These are phyloP conservation scores for Cercophora sp. DNA, from an alignment of 495 filamentous ascomycete species.

Conservation along the genomic window DNA sequence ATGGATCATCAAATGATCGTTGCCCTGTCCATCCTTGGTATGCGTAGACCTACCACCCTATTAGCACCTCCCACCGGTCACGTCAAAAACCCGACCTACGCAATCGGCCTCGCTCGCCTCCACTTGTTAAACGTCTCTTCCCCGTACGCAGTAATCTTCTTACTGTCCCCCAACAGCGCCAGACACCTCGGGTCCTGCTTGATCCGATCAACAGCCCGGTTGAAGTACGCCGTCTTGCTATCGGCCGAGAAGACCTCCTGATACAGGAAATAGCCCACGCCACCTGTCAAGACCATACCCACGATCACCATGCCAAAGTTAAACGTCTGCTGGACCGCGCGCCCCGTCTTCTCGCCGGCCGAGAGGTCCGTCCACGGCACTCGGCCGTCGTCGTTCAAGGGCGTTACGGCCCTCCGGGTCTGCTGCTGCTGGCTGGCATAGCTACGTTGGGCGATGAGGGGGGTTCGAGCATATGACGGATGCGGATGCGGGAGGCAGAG, in stretches of 20 bases:
- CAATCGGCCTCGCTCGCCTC: conserved; percentile 79
- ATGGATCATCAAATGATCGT: conserved; percentile 79
- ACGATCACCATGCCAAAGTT: conserved; percentile 76
- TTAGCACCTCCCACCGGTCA: not conserved
- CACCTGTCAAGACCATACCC: conserved; percentile 71
- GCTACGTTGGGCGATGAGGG: conserved; percentile 16
- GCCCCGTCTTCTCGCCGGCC: conserved; percentile 69
- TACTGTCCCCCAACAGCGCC: conserved; percentile 68
- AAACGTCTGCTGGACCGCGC: conserved; percentile 85
- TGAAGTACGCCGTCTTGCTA: conserved; percentile 83
- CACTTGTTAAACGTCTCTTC: conserved; percentile 80
- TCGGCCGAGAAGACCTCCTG: conserved; percentile 82
- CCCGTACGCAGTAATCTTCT: conserved; percentile 77
- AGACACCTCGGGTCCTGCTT: conserved; percentile 65
- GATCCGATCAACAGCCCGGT: conserved; percentile 77
- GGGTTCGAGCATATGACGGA: too few species aligned
- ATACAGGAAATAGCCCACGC: conserved; percentile 74
- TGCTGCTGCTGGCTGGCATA: conserved; percentile 35
- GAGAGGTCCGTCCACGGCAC: conserved; percentile 77
- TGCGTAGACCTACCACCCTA: conserved; percentile 54
- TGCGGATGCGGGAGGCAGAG: too few species aligned
- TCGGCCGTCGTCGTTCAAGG: conserved; percentile 75
- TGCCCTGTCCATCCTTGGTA: conserved; percentile 67
- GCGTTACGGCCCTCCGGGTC: conserved; percentile 63
- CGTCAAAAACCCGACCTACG: conserved; percentile 47